phyloP scores from a whole-genome alignment of 148 eudicot species.

The Talinum fruticosum region DNA sequence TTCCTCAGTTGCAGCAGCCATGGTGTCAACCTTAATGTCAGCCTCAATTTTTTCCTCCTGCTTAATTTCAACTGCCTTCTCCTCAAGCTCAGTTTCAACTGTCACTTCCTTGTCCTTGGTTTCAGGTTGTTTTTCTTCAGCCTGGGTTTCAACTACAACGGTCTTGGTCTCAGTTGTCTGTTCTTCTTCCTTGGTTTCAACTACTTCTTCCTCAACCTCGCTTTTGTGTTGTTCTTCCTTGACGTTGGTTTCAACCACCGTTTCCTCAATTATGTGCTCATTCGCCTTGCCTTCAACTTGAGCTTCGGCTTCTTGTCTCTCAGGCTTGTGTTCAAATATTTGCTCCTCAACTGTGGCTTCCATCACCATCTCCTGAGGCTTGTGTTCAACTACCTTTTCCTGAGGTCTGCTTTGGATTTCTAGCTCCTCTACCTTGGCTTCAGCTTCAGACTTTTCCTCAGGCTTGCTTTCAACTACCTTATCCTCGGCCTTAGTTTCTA shows the following conservation, averaged over 20 bases:
- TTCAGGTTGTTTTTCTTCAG: background rate
- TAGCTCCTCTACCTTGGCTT: constrained; percentile 11
- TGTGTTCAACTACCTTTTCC: background rate
- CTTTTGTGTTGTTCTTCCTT: no score
- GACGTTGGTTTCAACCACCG: no score
- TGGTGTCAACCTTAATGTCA: background rate
- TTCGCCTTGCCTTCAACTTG: no score
- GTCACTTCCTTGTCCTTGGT: no score
- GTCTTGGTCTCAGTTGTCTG: background rate
- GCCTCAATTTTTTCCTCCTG: background rate
- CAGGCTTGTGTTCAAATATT: no score
- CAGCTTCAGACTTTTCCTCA: background rate
- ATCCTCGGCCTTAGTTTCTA: background rate
- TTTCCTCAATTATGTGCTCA: no score
- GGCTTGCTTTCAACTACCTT: background rate
- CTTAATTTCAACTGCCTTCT: constrained; percentile 7
- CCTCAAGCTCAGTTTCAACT: no score
- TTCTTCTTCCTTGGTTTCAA: background rate
- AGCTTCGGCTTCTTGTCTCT: no score
- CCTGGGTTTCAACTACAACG: background rate
- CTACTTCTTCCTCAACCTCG: background rate
- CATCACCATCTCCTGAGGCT: no score
- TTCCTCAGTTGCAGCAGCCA: constrained; percentile 11
- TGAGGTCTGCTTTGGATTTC: no score
- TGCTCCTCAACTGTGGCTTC: no score